phyloP scores from a whole-genome alignment of 2,329 filamentous ascomycete species.

The Phoma sp. region DNA sequence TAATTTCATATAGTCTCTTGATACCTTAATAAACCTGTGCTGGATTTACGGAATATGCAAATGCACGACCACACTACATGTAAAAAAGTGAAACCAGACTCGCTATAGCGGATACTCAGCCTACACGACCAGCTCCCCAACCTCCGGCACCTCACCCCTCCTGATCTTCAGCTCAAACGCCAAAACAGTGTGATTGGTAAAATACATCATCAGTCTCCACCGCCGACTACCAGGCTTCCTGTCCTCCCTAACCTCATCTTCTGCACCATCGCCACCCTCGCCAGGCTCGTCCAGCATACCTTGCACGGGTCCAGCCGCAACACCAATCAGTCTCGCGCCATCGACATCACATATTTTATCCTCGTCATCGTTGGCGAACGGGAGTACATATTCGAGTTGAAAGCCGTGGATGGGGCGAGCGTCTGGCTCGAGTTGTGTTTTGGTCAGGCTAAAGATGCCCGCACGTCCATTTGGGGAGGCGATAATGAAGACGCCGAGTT shows the following conservation, averaged over 20 bases:
- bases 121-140: constrained; percentile 37
- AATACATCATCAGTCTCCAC: constrained; percentile 75
- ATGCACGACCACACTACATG: too few species aligned
- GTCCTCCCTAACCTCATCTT: constrained; percentile 27
- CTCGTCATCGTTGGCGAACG: constrained; percentile 40
- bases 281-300: constrained; percentile 43
- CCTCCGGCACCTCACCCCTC: constrained; percentile 9
- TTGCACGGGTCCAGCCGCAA: constrained; percentile 71
- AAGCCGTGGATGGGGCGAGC: constrained; percentile 54
- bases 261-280: constrained; percentile 30
- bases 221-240: constrained; percentile 26
- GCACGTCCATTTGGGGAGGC: constrained; percentile 72
- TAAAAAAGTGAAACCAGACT: too few species aligned
- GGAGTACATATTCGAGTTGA: constrained; percentile 64
- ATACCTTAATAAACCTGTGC: too few species aligned
- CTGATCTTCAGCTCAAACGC: constrained; percentile 68
- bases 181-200: constrained; percentile 71
- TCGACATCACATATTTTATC: constrained; percentile 15
- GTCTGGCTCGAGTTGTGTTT: constrained; percentile 41
- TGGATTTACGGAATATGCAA: too few species aligned
- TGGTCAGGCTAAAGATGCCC: constrained; percentile 66
- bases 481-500: constrained; percentile 72
- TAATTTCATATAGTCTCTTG: too few species aligned
- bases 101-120: background rate
- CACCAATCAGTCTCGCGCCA: constrained; percentile 63